Evolutionary conservation across 805 yeast genomes (phyloP).

Genomic region (Suhomyces xylopsoci): DNA sequence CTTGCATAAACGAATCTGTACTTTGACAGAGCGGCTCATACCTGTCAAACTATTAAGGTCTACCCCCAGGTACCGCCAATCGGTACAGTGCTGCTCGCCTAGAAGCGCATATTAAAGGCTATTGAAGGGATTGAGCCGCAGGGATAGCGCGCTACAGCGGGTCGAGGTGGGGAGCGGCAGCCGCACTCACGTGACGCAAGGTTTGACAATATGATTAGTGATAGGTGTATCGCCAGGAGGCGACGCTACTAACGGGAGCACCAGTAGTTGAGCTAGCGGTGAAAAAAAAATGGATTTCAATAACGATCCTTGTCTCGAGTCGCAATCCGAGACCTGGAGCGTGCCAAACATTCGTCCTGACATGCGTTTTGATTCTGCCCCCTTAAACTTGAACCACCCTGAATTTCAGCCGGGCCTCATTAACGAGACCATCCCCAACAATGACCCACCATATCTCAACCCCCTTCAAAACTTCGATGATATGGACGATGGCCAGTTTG

Average conservation of each 20-base stretch:
- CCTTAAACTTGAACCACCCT: background rate
- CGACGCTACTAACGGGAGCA: background rate
- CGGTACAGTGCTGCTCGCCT: background rate
- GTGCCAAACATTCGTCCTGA: background rate
- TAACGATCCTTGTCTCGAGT: background rate
- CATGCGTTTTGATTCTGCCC: background rate
- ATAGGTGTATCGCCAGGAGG: background rate
- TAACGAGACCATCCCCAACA: background rate
- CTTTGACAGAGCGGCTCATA: conserved; percentile 4
- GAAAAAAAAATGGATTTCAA: background rate
- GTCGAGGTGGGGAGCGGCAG: background rate
- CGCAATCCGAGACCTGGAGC: background rate
- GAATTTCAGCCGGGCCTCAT: background rate
- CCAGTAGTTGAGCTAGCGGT: background rate
- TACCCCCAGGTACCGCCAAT: background rate
- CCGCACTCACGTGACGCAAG: background rate
- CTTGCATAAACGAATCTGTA: background rate
- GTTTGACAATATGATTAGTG: background rate
- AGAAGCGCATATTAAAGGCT: background rate
- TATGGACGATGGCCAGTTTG: background rate
- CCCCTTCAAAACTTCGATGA: background rate
- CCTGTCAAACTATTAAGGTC: background rate
- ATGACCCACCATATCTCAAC: background rate
- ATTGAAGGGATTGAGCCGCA: background rate
- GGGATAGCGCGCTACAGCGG: background rate